These are phyloP conservation scores for Suillus decipiens DNA, from an alignment of 768 basidiomycete species.

Conservation along the genomic window DNA sequence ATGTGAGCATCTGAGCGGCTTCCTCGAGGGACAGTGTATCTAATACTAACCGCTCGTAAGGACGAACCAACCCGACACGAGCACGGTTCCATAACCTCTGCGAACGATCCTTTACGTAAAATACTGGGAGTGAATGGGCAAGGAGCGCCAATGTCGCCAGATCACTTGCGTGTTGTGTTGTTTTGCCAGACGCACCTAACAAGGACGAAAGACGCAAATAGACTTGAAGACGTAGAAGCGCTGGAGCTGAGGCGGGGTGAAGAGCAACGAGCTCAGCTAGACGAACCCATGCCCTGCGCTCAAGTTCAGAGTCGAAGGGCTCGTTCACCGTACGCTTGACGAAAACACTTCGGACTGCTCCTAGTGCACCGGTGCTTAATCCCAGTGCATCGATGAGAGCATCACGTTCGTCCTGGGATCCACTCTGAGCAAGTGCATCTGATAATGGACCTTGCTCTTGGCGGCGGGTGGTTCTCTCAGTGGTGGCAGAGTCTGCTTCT, in stretches of 20 bases:
- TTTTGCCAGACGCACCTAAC: conserved; percentile 7
- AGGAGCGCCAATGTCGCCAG: conserved; percentile 61
- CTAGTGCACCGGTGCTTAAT: conserved; percentile 37
- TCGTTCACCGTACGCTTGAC: conserved; percentile 7
- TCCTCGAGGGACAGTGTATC: conserved; percentile 52
- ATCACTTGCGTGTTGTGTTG: conserved; percentile 42
- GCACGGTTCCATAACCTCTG: conserved; percentile 45
- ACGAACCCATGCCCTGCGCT: conserved; percentile 52
- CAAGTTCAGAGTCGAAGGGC: conserved; percentile 31
- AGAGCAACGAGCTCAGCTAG: conserved; percentile 50
- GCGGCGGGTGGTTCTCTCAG: conserved; percentile 28
- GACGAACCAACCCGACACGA: conserved; percentile 31
- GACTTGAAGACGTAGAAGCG: conserved; percentile 49
- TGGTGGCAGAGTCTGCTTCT: conserved; percentile 32
- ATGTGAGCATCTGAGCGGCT: conserved; percentile 44
- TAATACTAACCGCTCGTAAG: conserved; percentile 59
- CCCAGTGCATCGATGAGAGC: conserved; percentile 42
- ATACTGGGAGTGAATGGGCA: conserved; percentile 42
- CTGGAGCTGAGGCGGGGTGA: conserved; percentile 26
- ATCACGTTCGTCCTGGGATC: conserved; percentile 40
- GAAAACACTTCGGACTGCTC: conserved; percentile 34
- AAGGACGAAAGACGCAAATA: conserved; percentile 51
- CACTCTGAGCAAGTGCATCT: conserved; percentile 37
- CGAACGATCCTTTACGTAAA: conserved; percentile 43
- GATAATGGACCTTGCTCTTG: conserved; percentile 19